Base-by-base conservation (phyloP, 768 basidiomycete genomes). In the Tulasnella sp. region DNA sequence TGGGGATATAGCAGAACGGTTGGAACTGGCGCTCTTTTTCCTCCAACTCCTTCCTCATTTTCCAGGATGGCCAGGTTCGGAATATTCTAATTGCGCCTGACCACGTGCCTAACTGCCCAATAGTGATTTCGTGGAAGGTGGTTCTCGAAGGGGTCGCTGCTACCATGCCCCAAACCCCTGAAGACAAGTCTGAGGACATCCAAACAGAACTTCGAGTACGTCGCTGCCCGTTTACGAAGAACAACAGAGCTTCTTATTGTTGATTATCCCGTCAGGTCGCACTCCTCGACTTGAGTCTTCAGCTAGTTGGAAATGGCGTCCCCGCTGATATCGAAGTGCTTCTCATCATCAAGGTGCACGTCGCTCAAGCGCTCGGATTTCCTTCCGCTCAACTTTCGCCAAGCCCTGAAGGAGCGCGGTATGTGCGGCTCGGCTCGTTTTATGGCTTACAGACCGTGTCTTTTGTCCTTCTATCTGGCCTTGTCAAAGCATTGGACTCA, bases 11-110 rank as follows among this genome's bases (percentile, higher is more conserved):
- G 77, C 84, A 0, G 91, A 91, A 72, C 87, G 90, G 19, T 82
- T 87, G 40, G 87, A 85, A 71, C 84, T 93, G 14, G 83, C 89
- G 19, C 84, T 86, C 11, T 93, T 93, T 82, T 83, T 93, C 22
- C 85, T 88, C 38, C 91, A 90, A 79, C 85, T 93, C 37, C 88
- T 85, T n/a, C 85, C 90, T 0, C 87, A 91, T 82, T 90, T 92
- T 81, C 86, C 90, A 22, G 81, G 79, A 17, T 93, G 92, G 92
- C 84, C 85, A 86, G 85, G 91, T 91, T 79, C 72, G 82, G 74
- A 6, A n/a, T 74, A 38, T 29, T 25, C n/a, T 31, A n/a, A 14
- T 11, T 11, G 29, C 25, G 7, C 25, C 25, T 11, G 54, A 7
- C 54, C 29, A 9, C 0, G 25, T 3, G 25, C 12, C 42, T 74